Evolutionary conservation across 306 rosid genomes (phyloP).

Genomic region (Vigna mungo): DNA sequence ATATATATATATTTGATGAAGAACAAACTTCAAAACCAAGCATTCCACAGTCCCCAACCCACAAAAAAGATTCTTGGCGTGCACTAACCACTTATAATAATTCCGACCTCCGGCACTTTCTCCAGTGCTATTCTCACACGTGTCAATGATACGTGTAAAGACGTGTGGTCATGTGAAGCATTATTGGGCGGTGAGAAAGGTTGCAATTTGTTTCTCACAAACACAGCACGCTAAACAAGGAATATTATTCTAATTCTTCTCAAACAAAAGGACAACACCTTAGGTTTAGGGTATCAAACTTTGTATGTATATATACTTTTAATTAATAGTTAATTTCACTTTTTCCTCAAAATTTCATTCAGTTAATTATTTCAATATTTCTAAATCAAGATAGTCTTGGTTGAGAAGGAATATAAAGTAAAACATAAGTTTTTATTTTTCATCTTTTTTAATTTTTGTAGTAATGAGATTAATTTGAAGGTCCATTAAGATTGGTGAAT

Average conservation of each 20-base stretch:
- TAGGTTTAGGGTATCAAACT: too few relatives aligned
- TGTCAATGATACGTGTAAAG: conserved; percentile 56
- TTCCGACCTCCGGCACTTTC: conserved; percentile 42
- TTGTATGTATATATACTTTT: too few relatives aligned
- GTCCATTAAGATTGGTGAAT: conserved; percentile 9
- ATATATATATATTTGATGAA: conserved; percentile 15
- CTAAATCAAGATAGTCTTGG: too few relatives aligned
- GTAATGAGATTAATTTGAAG: too few relatives aligned
- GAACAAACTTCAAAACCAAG: conserved; percentile 70
- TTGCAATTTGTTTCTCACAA: conserved; percentile 30
- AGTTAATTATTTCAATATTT: too few relatives aligned
- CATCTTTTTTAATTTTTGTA: too few relatives aligned
- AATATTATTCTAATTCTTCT: conserved; percentile 10
- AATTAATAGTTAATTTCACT: too few relatives aligned
- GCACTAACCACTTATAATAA: conserved; percentile 58
- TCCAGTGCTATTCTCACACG: conserved; percentile 51
- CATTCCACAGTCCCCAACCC: conserved; percentile 46
- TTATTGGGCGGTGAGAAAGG: conserved; percentile 73
- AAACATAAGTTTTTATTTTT: too few relatives aligned
- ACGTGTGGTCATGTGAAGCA: conserved; percentile 72
- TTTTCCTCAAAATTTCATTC: neutral
- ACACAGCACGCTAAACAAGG: conserved; percentile 39
- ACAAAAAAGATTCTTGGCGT: conserved; percentile 68
- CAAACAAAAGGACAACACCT: neutral
- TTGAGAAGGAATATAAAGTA: too few relatives aligned